Conservation (phyloP, 2,329 filamentous ascomycete species). For the Aureobasidium sp. region DNA sequence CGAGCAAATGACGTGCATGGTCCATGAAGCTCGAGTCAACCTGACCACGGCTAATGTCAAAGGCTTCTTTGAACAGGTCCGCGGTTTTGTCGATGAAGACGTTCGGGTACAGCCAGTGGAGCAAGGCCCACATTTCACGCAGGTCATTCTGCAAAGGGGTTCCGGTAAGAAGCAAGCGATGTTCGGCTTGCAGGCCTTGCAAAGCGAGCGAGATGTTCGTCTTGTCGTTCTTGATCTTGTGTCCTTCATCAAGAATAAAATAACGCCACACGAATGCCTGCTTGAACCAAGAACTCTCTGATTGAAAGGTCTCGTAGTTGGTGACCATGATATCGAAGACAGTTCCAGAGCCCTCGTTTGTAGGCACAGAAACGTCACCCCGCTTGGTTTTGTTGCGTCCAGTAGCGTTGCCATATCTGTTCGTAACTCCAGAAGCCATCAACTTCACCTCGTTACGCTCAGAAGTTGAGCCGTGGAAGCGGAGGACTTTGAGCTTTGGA, state of each 20-base stretch:
- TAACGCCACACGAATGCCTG: conserved; percentile 44
- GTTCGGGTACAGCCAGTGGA: conserved; percentile 51
- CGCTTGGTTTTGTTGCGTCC: conserved; percentile 15
- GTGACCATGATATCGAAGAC: conserved; percentile 39
- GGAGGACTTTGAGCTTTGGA: conserved; percentile 36
- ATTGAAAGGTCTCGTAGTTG: conserved; percentile 41
- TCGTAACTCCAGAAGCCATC: conserved; percentile 37
- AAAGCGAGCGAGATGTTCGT: conserved; percentile 36
- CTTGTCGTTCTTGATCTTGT: conserved; percentile 43
- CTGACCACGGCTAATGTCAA: conserved; percentile 46
- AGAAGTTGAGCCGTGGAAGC: conserved; percentile 39
- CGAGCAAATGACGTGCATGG: conserved; percentile 42
- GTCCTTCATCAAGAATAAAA: conserved; percentile 46
- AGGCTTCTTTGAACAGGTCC: conserved; percentile 45
- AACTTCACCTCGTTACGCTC: conserved; percentile 40
- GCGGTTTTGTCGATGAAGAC: conserved; percentile 45
- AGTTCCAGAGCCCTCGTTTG: conserved; percentile 16
- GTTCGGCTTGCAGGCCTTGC: conserved; percentile 37
- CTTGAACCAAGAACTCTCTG: conserved; percentile 42
- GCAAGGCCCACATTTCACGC: conserved; percentile 47
- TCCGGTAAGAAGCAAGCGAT: conserved; percentile 42
- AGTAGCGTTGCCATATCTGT: conserved; percentile 38
- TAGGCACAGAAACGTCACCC: conserved; percentile 21
- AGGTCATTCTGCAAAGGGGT: conserved; percentile 54
- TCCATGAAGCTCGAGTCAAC: conserved; percentile 46